Percentiles rank a stretch among this genome's conserved stretches.
Evolutionary conservation across 2,329 filamentous ascomycete genomes (phyloP).

Genomic region (Torrubiella hemipterigena): DNA sequence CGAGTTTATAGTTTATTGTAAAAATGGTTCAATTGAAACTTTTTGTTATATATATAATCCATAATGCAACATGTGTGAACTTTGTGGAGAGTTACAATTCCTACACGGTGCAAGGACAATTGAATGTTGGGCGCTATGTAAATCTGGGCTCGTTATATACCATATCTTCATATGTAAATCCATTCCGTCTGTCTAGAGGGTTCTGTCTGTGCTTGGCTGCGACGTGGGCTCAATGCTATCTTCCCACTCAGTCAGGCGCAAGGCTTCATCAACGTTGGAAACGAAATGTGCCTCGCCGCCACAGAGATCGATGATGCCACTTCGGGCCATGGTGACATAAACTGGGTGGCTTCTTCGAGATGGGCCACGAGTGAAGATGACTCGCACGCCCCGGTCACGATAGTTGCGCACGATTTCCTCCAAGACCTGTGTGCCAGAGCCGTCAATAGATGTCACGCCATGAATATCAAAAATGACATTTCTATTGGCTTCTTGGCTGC

Average conservation of each 20-base stretch:
- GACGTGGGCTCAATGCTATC: slow-evolving; percentile 32
- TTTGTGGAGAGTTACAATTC: no score
- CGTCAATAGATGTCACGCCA: slow-evolving; percentile 90
- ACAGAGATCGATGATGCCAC: slow-evolving; percentile 74
- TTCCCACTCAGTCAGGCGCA: slow-evolving; percentile 68
- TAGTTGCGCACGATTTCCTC: slow-evolving; percentile 80
- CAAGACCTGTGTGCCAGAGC: slow-evolving; percentile 83
- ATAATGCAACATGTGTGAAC: no score
- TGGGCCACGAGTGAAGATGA: slow-evolving; percentile 58
- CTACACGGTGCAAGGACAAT: no score
- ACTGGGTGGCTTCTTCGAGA: slow-evolving; percentile 39
- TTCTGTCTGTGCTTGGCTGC: no score
- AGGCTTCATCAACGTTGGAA: slow-evolving; percentile 69
- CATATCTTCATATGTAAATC: no score
- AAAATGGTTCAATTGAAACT: no score
- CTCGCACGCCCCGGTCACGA: slow-evolving; percentile 59
- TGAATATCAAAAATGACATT: slow-evolving; percentile 97
- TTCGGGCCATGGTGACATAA: slow-evolving; percentile 60
- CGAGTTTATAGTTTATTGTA: no score
- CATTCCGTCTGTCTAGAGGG: no score
- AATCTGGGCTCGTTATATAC: no score
- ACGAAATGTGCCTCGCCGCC: slow-evolving; percentile 74
- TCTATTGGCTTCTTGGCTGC: slow-evolving; percentile 67
- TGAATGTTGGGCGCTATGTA: no score
- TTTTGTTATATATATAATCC: no score